Evolutionary conservation across 257 asterid species (phyloP), one percentile per base, ranked within the genome.

Genomic region (Solanum chiquidenum): DNA sequence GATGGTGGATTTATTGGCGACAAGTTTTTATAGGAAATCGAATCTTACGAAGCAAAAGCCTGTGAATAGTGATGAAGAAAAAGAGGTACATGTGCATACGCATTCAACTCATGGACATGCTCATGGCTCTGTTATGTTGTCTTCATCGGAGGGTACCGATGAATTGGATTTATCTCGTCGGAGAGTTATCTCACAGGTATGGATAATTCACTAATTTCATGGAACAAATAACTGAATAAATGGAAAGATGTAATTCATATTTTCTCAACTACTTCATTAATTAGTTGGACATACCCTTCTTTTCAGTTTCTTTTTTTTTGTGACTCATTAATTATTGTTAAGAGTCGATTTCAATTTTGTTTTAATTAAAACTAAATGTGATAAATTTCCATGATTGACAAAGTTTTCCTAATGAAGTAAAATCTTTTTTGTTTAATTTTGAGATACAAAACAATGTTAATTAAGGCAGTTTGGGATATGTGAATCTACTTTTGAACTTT

Each of bases 21-120:
- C 86, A 1, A 72, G 46, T 37, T 88, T 13, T 46, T 88, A 85
- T 31, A 46, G n/a, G 86, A 85, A 66, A 55, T 34, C 79, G 42
- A 72, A 88, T 25, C 55, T 42, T 1, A 73, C 35, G 34, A 77
- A 55, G 1, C 90, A 86, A 27, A 88, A 86, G 25, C 66, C 77
- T 18, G 62, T 77, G 7, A 44, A 73, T 38, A 75, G 42, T 38
- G 89, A 72, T 5, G 89, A 85, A 85, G 89, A 87, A 31, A 83
- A 79, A 86, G 86, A 18, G 31, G 86, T 86, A 7, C 88, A 85
- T 66, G 85, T 88, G 4, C 90, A 86, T 64, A 88, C 90, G 1
- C 90, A 88, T 76, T 87, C 90, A 33, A 76, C 90, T 40, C 88
- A 88, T 37, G 90, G 88, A 29, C 90, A 88, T 72, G 76, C 90